These are phyloP conservation scores for Climacium dendroides DNA, from an alignment of 225 moss, liverwort and hornwort species.

Conservation along the genomic window DNA sequence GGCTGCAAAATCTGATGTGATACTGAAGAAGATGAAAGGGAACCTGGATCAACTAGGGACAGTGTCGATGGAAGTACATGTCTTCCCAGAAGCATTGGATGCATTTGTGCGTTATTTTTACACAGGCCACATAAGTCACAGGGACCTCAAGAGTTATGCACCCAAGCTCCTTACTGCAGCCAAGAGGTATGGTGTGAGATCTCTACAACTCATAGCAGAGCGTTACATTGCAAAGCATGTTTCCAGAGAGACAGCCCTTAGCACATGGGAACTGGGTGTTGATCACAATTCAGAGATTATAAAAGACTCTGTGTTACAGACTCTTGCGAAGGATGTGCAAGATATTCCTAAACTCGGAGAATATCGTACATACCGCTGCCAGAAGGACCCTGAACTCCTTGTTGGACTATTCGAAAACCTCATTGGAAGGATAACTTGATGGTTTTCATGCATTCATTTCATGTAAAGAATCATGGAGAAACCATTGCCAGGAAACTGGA, in stretches of 20 bases:
- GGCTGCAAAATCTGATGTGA: constrained; percentile 69
- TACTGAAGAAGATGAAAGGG: constrained; percentile 62
- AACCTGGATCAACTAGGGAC: constrained; percentile 63
- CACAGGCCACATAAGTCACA: constrained; percentile 65
- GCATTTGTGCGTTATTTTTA: constrained; percentile 65
- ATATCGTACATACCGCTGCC: constrained; percentile 54
- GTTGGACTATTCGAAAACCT: constrained; percentile 62
- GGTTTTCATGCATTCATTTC: not conserved
- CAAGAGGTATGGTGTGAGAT: constrained; percentile 53
- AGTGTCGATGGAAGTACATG: constrained; percentile 51
- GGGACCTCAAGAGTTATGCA: constrained; percentile 54
- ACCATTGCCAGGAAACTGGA: not conserved
- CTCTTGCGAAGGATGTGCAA: constrained; percentile 54
- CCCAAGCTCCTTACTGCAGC: constrained; percentile 63
- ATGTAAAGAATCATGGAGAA: not conserved
- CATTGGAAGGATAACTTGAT: constrained; percentile 49
- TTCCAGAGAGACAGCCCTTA: constrained; percentile 56
- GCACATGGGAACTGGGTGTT: constrained; percentile 73
- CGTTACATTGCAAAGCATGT: constrained; percentile 60
- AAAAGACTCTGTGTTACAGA: constrained; percentile 59
- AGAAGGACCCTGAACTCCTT: constrained; percentile 71
- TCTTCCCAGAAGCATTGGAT: constrained; percentile 62
- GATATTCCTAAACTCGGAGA: constrained; percentile 67
- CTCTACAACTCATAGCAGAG: constrained; percentile 50
- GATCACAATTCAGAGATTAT: constrained; percentile 70